A percentile compares a stretch with the other conserved stretches of the same genome.
phyloP scores from a whole-genome alignment of 83 land plant genomes.

The Thuja plicata region DNA sequence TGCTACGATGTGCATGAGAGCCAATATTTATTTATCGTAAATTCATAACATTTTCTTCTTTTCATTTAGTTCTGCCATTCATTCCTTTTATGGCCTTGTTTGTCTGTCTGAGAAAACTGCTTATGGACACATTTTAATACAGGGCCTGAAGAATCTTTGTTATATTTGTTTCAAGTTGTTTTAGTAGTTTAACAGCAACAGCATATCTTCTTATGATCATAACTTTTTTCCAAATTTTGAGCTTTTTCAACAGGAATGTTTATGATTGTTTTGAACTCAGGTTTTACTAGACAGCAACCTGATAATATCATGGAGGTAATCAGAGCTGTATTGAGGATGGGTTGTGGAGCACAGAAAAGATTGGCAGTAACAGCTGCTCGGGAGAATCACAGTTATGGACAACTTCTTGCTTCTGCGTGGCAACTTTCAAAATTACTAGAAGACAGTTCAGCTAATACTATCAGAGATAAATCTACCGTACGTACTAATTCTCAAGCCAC shows the following conservation, averaged over 20 bases:
- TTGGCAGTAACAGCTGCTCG: conserved; percentile 13
- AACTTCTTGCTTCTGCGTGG: conserved; percentile 12
- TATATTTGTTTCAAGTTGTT: background rate
- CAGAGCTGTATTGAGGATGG: conserved; percentile 11
- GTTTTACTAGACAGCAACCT: background rate
- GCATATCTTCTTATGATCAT: background rate
- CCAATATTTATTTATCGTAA: background rate
- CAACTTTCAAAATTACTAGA: conserved; percentile 13
- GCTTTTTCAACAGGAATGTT: background rate
- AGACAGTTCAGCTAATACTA: background rate
- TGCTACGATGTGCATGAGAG: background rate
- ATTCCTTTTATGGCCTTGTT: background rate
- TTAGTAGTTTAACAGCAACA: background rate
- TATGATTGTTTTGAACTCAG: conserved; percentile 1
- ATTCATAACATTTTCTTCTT: background rate
- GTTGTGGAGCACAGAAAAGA: conserved; percentile 12
- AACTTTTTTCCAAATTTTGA: background rate
- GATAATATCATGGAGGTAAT: conserved; percentile 15
- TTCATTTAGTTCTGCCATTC: background rate
- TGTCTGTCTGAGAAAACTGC: background rate
- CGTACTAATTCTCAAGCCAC: background rate
- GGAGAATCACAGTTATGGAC: conserved; percentile 8
- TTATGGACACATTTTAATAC: background rate
- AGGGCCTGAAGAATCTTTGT: background rate
- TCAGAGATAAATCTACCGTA: background rate